Conservation (phyloP, 2,329 filamentous ascomycete genomes). For the Fusarium buharicum region DNA sequence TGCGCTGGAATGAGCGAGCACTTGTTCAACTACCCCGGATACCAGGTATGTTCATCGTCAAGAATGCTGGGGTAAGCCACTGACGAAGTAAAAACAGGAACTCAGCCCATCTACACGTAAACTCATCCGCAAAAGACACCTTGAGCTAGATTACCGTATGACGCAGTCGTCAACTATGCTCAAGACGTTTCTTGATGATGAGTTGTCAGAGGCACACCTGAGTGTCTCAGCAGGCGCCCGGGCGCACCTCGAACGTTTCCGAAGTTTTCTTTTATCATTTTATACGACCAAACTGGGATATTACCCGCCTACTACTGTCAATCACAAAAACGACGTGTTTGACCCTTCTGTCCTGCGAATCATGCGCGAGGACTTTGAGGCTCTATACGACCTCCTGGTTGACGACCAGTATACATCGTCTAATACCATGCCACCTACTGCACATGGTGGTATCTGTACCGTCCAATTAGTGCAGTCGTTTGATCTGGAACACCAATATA, state of each 20-base stretch:
- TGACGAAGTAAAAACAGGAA: constrained; percentile 51
- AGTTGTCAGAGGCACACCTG: constrained; percentile 73
- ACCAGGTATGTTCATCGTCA: constrained; percentile 60
- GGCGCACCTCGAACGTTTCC: constrained; percentile 77
- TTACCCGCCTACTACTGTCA: constrained; percentile 70
- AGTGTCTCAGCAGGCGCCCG: constrained; percentile 70
- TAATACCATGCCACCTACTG: constrained; percentile 62
- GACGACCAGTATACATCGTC: constrained; percentile 66
- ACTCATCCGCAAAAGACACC: constrained; percentile 70
- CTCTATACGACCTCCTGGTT: constrained; percentile 76
- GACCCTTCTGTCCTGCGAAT: constrained; percentile 66
- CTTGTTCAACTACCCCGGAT: constrained; percentile 67
- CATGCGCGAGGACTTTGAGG: constrained; percentile 76
- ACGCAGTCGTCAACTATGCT: constrained; percentile 67
- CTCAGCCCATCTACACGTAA: constrained; percentile 66
- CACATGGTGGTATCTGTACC: constrained; percentile 75
- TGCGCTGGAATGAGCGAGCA: constrained; percentile 80
- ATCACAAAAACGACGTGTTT: constrained; percentile 56
- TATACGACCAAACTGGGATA: constrained; percentile 76
- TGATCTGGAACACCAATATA: constrained; percentile 68
- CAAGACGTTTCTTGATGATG: constrained; percentile 75
- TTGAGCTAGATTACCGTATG: constrained; percentile 74
- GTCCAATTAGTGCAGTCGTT: constrained; percentile 75
- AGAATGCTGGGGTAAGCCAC: constrained; percentile 22
- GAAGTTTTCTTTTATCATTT: constrained; percentile 72